Evolutionary conservation across 2,329 filamentous ascomycete species (phyloP), one percentile per base, ranked within the genome.

Genomic region (Aureobasidium namibiae): DNA sequence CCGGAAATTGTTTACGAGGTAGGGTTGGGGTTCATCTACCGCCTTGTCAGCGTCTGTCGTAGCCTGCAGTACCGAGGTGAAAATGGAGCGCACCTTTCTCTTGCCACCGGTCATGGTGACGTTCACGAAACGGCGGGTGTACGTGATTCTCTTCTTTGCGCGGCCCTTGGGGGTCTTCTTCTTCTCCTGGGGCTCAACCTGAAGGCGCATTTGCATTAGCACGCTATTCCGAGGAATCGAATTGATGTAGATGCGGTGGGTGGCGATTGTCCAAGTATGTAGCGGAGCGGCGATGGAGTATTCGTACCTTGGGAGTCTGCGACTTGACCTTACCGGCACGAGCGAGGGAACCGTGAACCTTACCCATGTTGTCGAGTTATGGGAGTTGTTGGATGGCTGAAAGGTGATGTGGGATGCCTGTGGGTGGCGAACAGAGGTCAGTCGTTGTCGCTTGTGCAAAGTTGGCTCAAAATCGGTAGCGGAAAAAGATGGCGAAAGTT

Each of bases 291-390:
- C 52, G 46, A 41, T 59, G 42, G 49, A 50, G 39, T 16, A 64
- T 66, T 78, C 83, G 78, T 83, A 91, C 88, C 86, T 92, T 92
- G 74, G 89, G 89, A 71, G 89, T 92, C 80, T 92, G 89, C 81
- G 89, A 92, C 88, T 95, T 95, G 86, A 96, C 91, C 85, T 95
- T 95, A 82, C 90, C 90, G 81, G 89, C 90, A 90, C 90, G 89
- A 78, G 89, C 89, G 80, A 94, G 88, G 76, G 89, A 94, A 78
- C 89, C 89, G 87, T 92, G 89, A 79, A 92, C 89, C 82, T 92
- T 92, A 82, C 89, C 89, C 89, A 92, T 92, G 78, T 77, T 88
- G 80, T 80, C 76, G 76, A 73, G 75, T 63, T 61, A 60, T 57
- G 60, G 52, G 52, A 45, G 24, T 50, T 61, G 49, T 38, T 58